phyloP scores from a whole-genome alignment of 371 early-diverging fungal genomes.

The Rhizopus microsporus region DNA sequence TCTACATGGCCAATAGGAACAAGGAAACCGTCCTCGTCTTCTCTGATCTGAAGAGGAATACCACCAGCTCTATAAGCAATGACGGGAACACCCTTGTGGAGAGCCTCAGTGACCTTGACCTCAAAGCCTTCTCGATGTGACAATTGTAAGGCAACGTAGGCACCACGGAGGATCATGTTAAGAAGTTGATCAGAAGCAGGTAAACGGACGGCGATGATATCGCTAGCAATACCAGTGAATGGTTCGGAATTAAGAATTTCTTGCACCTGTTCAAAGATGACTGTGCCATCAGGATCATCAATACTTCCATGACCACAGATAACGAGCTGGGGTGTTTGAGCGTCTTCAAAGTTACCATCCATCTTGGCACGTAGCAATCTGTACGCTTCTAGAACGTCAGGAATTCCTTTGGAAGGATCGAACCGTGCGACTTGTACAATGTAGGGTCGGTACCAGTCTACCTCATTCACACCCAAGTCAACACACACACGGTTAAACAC shows the following conservation, averaged over 20 bases:
- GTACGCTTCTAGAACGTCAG: slow-evolving; percentile 78
- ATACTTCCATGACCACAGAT: slow-evolving; percentile 85
- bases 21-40: slow-evolving; percentile 68
- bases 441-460: slow-evolving; percentile 70
- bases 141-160: slow-evolving; percentile 76
- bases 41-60: slow-evolving; percentile 79
- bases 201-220: slow-evolving; percentile 66
- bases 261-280: slow-evolving; percentile 68
- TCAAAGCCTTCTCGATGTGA: slow-evolving; percentile 88
- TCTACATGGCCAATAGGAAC: slow-evolving; percentile 64
- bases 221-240: slow-evolving; percentile 52
- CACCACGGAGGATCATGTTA: slow-evolving; percentile 70
- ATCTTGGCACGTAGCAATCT: slow-evolving; percentile 61
- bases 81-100: slow-evolving; percentile 71
- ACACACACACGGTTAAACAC: slow-evolving; percentile 78
- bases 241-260: slow-evolving; percentile 42
- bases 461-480: slow-evolving; percentile 69
- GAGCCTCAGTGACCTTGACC: slow-evolving; percentile 89
- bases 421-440: slow-evolving; percentile 88
- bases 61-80: slow-evolving; percentile 76
- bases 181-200: slow-evolving; percentile 84
- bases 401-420: slow-evolving; percentile 92
- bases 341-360: slow-evolving; percentile 33
- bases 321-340: slow-evolving; percentile 69
- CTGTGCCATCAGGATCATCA: slow-evolving; percentile 85